Base-by-base conservation (phyloP, 495 filamentous ascomycete genomes). In the Halenospora varia region DNA sequence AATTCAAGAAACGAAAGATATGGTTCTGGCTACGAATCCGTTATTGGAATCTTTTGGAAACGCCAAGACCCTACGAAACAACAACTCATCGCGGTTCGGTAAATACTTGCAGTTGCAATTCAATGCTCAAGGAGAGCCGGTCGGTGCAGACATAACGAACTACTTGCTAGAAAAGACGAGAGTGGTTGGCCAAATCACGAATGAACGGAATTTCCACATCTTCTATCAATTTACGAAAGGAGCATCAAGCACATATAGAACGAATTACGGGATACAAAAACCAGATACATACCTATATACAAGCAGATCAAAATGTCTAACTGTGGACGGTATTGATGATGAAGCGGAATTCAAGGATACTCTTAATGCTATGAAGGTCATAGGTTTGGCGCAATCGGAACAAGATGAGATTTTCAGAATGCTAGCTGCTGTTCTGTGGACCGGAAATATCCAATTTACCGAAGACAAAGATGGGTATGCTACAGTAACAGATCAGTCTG, bases 201-300 rank as follows among this genome's bases (percentile, higher is more conserved):
- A 97, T 61, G 95, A 99, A 78, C 83, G 95, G 61, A 97, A 96
- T 70, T 99, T 99, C 74, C 95, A 99, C 71, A 97, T 99, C 64
- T 97, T 99, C 70, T 99, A 99, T 71, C 95, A 99, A 70, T 96
- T 96, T 71, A 87, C 95, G 19, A 99, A 99, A 70, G 92, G 88
- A 0, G 95, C 94, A 13, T 87, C 91, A 10, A 80, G 88, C 64
- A 85, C 88, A 46, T 95, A 97, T 70, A 78, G 92, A 68, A 84
- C 92, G 58, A 86, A 74, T 35, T 97, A 89, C 67, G 94, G 94
- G 25, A 73, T 99, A 2, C 94, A 97, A 68, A 86, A 85, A 60
- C 95, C 95, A 22, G 88, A 96, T 60, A 88, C 90, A 24, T 99
- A 99, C 72, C 66, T 87, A n/a, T 99, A 99, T 72, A 96, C 92